These are phyloP conservation scores for Phaeosphaeria sp. DNA, from an alignment of 2,329 filamentous ascomycete species.

Conservation along the genomic window DNA sequence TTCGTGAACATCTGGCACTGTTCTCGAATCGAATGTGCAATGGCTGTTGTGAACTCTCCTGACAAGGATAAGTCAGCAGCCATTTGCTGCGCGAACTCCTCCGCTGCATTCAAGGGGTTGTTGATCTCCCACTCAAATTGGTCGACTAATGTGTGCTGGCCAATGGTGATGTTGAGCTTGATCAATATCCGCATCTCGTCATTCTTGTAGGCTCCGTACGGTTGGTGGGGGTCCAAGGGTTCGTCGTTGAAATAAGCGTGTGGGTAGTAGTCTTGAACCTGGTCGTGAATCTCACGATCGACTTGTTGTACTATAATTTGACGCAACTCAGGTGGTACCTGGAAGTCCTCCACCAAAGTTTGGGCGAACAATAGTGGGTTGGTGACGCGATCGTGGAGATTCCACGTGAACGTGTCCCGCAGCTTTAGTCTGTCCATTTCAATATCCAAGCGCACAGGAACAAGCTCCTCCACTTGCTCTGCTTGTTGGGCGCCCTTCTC, in stretches of 20 bases:
- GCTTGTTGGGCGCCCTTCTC: conserved; percentile 84
- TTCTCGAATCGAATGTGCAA: conserved; percentile 96
- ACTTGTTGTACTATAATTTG: conserved; percentile 67
- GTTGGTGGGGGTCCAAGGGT: conserved; percentile 84
- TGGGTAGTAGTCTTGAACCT: conserved; percentile 91
- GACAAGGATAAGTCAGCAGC: conserved; percentile 86
- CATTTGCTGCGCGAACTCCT: conserved; percentile 92
- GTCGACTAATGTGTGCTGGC: conserved; percentile 89
- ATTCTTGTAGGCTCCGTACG: conserved; percentile 95
- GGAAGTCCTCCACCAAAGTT: conserved; percentile 85
- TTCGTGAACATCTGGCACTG: conserved; percentile 94
- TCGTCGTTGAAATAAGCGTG: conserved; percentile 91
- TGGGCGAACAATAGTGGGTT: conserved; percentile 82
- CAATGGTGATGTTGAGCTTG: conserved; percentile 97
- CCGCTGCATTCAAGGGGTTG: conserved; percentile 89
- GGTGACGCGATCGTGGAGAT: conserved; percentile 87
- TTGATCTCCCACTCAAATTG: conserved; percentile 99
- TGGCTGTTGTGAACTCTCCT: conserved; percentile 95
- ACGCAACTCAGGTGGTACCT: conserved; percentile 72
- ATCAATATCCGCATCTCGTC: conserved; percentile 97
- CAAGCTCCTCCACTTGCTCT: conserved; percentile 88
- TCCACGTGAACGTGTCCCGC: conserved; percentile 98
- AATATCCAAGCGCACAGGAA: conserved; percentile 89
- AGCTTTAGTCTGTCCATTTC: conserved; percentile 96
- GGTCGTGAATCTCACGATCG: conserved; percentile 81